A percentile compares a stretch with the other conserved stretches of the same genome.
Evolutionary conservation across 176 grass and related monocot genomes (phyloP).

Genomic region (Avena atlantica): DNA sequence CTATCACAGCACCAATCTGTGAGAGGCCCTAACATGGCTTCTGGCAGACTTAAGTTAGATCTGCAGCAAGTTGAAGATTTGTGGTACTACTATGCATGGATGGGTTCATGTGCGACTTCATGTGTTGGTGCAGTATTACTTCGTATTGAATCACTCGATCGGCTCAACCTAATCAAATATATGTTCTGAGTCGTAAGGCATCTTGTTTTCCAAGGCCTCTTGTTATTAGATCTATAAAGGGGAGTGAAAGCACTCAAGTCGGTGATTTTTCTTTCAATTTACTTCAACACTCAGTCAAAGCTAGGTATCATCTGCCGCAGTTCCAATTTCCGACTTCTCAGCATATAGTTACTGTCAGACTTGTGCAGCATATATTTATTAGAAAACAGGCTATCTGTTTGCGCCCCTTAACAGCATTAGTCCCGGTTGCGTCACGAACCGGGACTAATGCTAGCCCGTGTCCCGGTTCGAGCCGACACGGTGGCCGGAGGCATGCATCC

Average conservation of each 20-base stretch:
- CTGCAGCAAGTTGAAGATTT: slow-evolving; percentile 21
- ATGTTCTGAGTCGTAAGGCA: not conserved
- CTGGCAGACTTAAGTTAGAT: slow-evolving; percentile 16
- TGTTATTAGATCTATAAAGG: not conserved
- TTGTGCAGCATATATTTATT: not conserved
- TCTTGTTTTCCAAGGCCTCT: not conserved
- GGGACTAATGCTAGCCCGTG: too few species aligned
- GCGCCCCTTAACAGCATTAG: too few species aligned
- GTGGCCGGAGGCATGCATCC: too few species aligned
- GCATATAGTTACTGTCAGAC: not conserved
- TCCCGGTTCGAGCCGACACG: too few species aligned
- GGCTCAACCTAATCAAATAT: not conserved
- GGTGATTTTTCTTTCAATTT: not conserved
- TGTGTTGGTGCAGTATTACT: not conserved
- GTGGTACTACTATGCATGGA: not conserved
- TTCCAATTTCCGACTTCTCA: slow-evolving; percentile 2
- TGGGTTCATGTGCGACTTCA: not conserved
- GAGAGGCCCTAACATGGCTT: not conserved
- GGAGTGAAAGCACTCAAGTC: not conserved
- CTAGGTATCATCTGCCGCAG: not conserved
- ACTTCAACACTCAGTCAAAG: not conserved
- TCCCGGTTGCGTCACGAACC: too few species aligned
- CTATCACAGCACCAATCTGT: slow-evolving; percentile 16
- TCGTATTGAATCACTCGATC: not conserved
- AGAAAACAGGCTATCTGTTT: too few species aligned